Base-by-base conservation (phyloP, 345 rosid genomes). In the Hibiscus syriacus region DNA sequence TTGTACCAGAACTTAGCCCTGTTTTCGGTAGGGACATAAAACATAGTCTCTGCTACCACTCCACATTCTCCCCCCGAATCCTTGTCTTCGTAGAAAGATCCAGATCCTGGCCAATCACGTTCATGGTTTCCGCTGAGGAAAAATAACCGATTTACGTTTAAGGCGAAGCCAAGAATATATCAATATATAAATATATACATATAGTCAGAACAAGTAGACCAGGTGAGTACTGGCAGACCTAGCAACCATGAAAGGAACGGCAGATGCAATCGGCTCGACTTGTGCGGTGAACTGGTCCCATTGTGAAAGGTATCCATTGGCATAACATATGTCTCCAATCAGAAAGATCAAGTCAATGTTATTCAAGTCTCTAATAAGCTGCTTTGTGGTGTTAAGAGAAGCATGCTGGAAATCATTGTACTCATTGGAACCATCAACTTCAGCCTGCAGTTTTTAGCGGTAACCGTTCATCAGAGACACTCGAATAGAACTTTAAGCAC, bases 11-110 rank as follows among this genome's bases (percentile, higher is more conserved):
- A 77, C 62, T 84, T 88, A 14, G 81, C 94, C 71, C 89, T 76
- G 83, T 84, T 88, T 77, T 83, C 79, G 59, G 85, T 72, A 22
- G 94, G 89, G 36, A 84, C 83, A 43, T 74, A 84, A 72, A 86
- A 86, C 91, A 84, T 88, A 46, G 86, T 86, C 80, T 88, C 86
- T n/a, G 89, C 86, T 70, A 82, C 74, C 59, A 86, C 89, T 61
- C 90, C 90, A n/a, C 94, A 86, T 68, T 88, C 94, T 76, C 94
- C 91, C 25, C 94, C 94, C 38, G 94, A 88, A 68, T 88, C 94
- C 62, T 25, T 30, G 80, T 65, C 65, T 0, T 70, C 67, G 70
- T 84, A 86, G 74, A 88, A 88, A 13, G 90, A 88, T 66, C 86
- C 89, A 2, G 91, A 75, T 68, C 81, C 69, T 0, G 89, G 87